Evolutionary conservation across 805 yeast genomes (phyloP).

Genomic region (Zygosaccharomyces bisporus): DNA sequence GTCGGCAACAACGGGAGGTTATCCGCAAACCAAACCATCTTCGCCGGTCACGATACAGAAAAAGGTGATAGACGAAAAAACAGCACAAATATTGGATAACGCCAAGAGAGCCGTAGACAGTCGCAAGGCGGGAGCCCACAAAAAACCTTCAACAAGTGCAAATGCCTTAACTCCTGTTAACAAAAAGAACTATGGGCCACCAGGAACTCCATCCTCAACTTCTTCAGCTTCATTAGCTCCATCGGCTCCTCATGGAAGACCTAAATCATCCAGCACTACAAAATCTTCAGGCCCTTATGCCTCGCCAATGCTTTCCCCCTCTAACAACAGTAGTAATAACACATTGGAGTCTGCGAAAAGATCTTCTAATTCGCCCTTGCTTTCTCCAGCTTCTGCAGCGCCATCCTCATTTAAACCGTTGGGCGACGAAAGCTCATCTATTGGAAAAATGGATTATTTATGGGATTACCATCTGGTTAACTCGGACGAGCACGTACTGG

Average conservation of each 20-base stretch:
- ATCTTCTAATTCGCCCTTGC: slow-evolving; percentile 6
- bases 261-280: slow-evolving; percentile 16
- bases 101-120: slow-evolving; percentile 26
- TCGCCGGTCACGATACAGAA: slow-evolving; percentile 10
- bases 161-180: slow-evolving; percentile 25
- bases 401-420: not conserved
- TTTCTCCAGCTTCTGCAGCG: slow-evolving; percentile 4
- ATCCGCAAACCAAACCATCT: slow-evolving; percentile 3
- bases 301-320: slow-evolving; percentile 7
- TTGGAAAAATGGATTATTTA: slow-evolving; percentile 52
- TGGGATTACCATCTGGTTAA: slow-evolving; percentile 55
- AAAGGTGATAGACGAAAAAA: slow-evolving; percentile 29
- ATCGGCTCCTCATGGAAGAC: slow-evolving; percentile 4
- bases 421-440: slow-evolving; percentile 33
- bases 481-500: slow-evolving; percentile 57
- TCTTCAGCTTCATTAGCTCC: slow-evolving; percentile 14
- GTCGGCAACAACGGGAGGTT: not conserved
- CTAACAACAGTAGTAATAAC: slow-evolving; percentile 1
- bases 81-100: slow-evolving; percentile 32
- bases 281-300: slow-evolving; percentile 7
- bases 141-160: slow-evolving; percentile 19
- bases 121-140: slow-evolving; percentile 18
- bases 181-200: slow-evolving; percentile 15
- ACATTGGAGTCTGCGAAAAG: slow-evolving; percentile 2
- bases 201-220: slow-evolving; percentile 7